Evolutionary conservation across 176 grass and related monocot genomes (phyloP), one percentile per base, ranked within the genome.

Genomic region (Eragrostis curvula): DNA sequence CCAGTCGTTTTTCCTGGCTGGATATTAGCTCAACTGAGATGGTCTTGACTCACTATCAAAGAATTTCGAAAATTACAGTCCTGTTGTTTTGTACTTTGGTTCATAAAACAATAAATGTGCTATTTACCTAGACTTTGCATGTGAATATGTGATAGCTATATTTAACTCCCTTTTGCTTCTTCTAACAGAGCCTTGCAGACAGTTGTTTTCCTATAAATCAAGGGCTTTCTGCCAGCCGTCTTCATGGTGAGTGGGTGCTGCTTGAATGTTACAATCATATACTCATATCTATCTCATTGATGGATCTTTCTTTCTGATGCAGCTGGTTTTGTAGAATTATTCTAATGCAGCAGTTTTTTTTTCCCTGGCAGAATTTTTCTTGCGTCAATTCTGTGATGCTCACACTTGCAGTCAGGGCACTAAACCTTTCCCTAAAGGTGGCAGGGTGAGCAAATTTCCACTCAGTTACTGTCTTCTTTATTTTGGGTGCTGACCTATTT

Each of bases 361-460:
- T 81, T 66, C 77, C 82, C 32, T 36, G 32, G 65, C 84, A 98
- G 96, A 95, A 83, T 88, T 98, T 91, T 95, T 98, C 88, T 85
- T 98, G 88, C 90, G 41, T 49, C 92, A 98, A 73, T 98, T 98
- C 79, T 98, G 96, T 78, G 92, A 98, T 83, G 88, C 96, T 88
- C 96, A 98, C 29, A 90, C 84, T 63, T 98, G 96, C 85, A 88
- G 55, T 68, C 68, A 82, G 25, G 75, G 75, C 6, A 50, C 66
- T 48, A 90, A 95, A 91, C 92, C 96, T 75, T 98, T 98, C 63
- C 92, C 96, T 32, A 88, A 90, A 84, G 96, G 92, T 74, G 92
- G 92, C 86, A 98, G 94, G 96, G 96, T 98, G 70, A 84, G 84
- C 10, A 62, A 57, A 58, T 66, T 58, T 70, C 42, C 23, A 72